These are phyloP conservation scores for Hymenoscyphus repandus DNA, from an alignment of 2,329 filamentous ascomycete genomes.

Conservation along the genomic window DNA sequence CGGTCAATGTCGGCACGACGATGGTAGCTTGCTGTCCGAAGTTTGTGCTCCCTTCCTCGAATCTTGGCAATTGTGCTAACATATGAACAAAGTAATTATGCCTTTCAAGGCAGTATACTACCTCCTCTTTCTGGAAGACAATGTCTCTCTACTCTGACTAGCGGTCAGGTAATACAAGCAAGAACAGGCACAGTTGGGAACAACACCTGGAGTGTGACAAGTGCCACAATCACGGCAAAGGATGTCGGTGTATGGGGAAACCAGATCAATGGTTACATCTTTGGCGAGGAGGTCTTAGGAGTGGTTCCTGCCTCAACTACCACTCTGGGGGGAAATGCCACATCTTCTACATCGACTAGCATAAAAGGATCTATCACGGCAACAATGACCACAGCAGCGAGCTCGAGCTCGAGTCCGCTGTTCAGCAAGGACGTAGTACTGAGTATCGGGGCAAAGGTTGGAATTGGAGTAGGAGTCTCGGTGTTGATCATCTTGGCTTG, in stretches of 20 bases:
- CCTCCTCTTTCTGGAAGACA: constrained; percentile 1
- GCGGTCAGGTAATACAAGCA: constrained; percentile 4
- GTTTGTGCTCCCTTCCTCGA: background rate
- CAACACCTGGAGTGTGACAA: background rate
- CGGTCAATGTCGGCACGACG: background rate
- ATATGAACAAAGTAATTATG: background rate
- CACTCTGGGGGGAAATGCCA: background rate
- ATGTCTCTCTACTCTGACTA: constrained; percentile 4
- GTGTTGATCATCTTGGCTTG: background rate
- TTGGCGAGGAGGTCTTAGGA: too few relatives aligned
- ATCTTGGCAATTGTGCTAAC: too few relatives aligned
- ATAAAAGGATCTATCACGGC: background rate
- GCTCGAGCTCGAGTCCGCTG: background rate
- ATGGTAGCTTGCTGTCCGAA: constrained; percentile 5
- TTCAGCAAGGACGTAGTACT: background rate
- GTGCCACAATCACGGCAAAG: constrained; percentile 1
- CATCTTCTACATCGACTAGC: background rate
- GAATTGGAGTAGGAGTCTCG: background rate
- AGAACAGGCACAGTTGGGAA: constrained; percentile 1
- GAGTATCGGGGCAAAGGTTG: background rate
- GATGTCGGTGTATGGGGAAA: constrained; percentile 4
- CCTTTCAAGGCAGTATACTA: background rate
- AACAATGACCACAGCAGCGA: background rate
- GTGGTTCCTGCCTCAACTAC: too few relatives aligned
- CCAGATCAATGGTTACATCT: background rate